Evolutionary conservation across 306 rosid genomes (phyloP), one percentile per base, ranked within the genome.

Genomic region (Ormosia emarginata): DNA sequence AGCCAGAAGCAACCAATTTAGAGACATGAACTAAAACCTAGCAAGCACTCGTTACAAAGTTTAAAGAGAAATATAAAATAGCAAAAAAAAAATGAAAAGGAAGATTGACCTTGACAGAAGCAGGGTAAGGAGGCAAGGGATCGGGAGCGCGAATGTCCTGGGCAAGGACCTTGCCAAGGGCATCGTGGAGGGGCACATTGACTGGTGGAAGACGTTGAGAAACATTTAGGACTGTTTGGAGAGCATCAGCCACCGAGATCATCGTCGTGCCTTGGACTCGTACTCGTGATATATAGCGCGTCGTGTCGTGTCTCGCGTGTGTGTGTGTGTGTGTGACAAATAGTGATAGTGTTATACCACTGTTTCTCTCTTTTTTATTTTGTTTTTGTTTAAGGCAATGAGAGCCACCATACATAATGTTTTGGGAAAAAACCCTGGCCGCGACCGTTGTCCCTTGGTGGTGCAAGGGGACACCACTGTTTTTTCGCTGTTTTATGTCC

Each of bases 121-220:
- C 99, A 3, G 90, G 90, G 65, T 81, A 95, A 29, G 99, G 93
- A 53, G 98, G 99, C 83, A 89, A 70, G 72, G 95, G 95, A 68
- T 95, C 97, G 6, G 79, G 74, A 58, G 98, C 93, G 13, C 17
- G 84, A 89, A 91, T 62, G 9, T 91, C 91, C 70, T 91, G 88
- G 0, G 97, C 98, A 66, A 95, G 80, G 74, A 95, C 89, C 85
- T 87, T 93, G 67, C 92, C 99, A 3, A 91, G 85, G 34, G 98
- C 91, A 0, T 93, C 91, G 50, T 78, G 85, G 17, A 95, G 92
- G 9, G 95, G 85, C 7, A 95, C 85, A 2, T 89, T 79, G 63
- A 91, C 72, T 6, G 92, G 86, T 0, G 89, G 85, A 34, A 93
- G 97, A 29, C 91, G 89, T 56, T 79, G 86, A 13, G 90, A 77